Evolutionary conservation across 768 basidiomycete genomes (phyloP).

Genomic region (Vishniacozyma victoriae): DNA sequence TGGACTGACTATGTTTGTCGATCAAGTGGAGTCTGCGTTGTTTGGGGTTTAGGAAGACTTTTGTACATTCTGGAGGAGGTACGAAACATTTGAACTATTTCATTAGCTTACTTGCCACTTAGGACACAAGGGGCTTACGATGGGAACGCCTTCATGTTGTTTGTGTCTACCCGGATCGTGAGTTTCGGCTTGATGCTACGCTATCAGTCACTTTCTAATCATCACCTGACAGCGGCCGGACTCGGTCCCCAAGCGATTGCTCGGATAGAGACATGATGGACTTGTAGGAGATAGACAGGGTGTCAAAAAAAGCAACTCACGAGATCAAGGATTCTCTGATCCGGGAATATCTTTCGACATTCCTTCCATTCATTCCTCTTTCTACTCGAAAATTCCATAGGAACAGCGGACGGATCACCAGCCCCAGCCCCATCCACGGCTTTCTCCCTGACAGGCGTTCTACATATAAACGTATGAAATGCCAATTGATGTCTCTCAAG

Average conservation of each 20-base stretch:
- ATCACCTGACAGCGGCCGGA: not conserved
- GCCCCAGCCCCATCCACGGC: slow-evolving; percentile 1
- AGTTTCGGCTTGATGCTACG: slow-evolving; percentile 56
- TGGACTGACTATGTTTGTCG: slow-evolving; percentile 55
- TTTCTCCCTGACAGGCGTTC: slow-evolving; percentile 74
- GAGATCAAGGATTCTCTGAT: slow-evolving; percentile 67
- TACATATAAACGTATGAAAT: slow-evolving; percentile 55
- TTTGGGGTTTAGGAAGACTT: slow-evolving; percentile 65
- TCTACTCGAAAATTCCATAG: not conserved
- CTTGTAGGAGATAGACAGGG: too few species aligned
- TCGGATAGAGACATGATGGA: not conserved
- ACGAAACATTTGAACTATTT: slow-evolving; percentile 82
- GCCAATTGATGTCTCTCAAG: slow-evolving; percentile 70
- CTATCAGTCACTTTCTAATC: not conserved
- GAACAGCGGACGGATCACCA: not conserved
- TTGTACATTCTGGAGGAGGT: slow-evolving; percentile 51
- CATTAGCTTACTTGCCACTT: too few species aligned
- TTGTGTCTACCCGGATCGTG: too few species aligned
- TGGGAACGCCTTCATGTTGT: slow-evolving; percentile 60
- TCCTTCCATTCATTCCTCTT: slow-evolving; percentile 37
- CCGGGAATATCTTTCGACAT: slow-evolving; percentile 80
- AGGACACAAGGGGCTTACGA: too few species aligned
- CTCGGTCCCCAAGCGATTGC: not conserved
- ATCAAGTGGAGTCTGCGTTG: slow-evolving; percentile 74
- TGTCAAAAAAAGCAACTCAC: too few species aligned